Base-by-base conservation (phyloP, 139 green algal genomes). In the Chlorella sorokiniana region DNA sequence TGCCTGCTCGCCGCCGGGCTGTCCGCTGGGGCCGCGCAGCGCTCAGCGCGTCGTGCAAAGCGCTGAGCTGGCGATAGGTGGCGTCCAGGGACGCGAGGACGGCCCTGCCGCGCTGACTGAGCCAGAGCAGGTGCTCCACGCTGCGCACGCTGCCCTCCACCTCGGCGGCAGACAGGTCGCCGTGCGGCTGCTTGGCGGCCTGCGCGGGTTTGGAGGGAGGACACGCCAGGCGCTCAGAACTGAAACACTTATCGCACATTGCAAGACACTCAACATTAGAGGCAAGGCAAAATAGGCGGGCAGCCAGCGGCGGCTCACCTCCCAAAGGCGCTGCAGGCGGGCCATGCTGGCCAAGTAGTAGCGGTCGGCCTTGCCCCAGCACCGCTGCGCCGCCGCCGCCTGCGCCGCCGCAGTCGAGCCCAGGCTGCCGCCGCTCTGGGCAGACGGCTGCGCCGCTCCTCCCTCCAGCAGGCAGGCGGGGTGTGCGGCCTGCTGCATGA, bases 321-420 rank as follows among this genome's bases (percentile, higher is more conserved):
- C 74, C 88, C 89, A 89, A 63, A 99, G 85, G 76, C 91, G 88
- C 86, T 98, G 94, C 84, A 98, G 31, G 29, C 91, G 89, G 16
- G 93, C 95, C 37, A 99, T 89, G 74, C 77, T 88, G 20, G 82
- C 77, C 69, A 87, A 96, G 86, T 96, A 98, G 87, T 98, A 98
- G 0, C 67, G 72, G n/a, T 95, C 89, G 0, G 92, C 91, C 33
- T 91, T 91, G 25, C 45, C 18, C 91, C 91, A 98, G 0, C 44
- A 59, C 0, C 35, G 68, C n/a, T 59, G 56, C 1, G 83, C 85
- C 25, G 76, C 63, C 11, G 29, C 48, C 4, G 81, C 41, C 62
- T 82, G 81, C 64, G 31, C 62, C n/a, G 14, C 31, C 31, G 3
- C 48, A 40, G 27, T 6, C 35, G 4, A 45, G 35, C 44, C 48